phyloP scores from a whole-genome alignment of 805 yeast species.

The Zygoascus tannicola region DNA sequence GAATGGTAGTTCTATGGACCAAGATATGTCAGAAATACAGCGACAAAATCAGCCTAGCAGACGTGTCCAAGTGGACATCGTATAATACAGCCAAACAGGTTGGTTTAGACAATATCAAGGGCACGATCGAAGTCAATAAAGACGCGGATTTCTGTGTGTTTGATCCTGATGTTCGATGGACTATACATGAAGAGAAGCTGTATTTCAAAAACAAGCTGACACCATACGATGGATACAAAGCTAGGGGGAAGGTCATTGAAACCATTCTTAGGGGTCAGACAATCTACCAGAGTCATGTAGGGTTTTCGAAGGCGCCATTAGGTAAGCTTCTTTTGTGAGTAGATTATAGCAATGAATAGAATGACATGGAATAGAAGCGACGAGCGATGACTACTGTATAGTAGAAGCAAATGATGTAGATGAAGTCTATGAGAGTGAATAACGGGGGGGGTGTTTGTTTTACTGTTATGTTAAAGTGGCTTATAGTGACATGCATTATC shows the following conservation, averaged over 20 bases:
- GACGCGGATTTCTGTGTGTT: conserved; percentile 87
- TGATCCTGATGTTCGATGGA: conserved; percentile 51
- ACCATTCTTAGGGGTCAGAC: conserved; percentile 71
- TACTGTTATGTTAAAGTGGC: no score
- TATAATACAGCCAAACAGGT: conserved; percentile 78
- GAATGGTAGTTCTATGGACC: conserved; percentile 72
- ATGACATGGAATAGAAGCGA: background rate
- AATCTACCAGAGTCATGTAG: conserved; percentile 34
- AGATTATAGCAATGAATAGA: no score
- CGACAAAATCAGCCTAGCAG: conserved; percentile 40
- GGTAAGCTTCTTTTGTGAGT: conserved; percentile 12
- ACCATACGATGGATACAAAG: conserved; percentile 65
- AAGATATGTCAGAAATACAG: conserved; percentile 34
- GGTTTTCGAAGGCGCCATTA: conserved; percentile 4
- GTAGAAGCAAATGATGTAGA: no score
- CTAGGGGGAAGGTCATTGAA: conserved; percentile 68
- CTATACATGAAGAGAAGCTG: conserved; percentile 26
- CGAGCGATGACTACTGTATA: no score
- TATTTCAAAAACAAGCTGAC: conserved; percentile 81
- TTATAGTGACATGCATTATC: no score
- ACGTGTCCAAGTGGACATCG: conserved; percentile 73
- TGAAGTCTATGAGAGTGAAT: no score
- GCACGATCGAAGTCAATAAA: conserved; percentile 58
- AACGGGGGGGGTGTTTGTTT: no score
- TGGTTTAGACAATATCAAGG: conserved; percentile 66